Conservation (phyloP, 176 grass and related monocot species). For the Luzula sylvatica region DNA sequence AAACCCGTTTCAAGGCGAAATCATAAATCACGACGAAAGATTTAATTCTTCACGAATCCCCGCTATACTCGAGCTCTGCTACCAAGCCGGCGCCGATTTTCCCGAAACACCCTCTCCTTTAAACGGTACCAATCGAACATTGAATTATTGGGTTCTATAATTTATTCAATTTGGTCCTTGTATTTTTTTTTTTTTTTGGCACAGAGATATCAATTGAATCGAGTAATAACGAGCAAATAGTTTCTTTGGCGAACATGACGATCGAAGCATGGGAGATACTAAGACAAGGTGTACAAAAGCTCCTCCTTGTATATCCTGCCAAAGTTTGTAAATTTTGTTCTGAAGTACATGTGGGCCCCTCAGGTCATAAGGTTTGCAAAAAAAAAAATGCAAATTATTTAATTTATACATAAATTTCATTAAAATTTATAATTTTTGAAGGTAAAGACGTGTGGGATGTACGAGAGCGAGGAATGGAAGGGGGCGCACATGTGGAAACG, state of each 20-base stretch:
- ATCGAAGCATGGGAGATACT: conserved; percentile 73
- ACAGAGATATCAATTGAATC: neutral
- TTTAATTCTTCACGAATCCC: conserved; percentile 62
- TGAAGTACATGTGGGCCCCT: conserved; percentile 71
- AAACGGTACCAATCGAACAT: too few relatives aligned
- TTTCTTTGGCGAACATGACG: conserved; percentile 46
- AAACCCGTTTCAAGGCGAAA: conserved; percentile 48
- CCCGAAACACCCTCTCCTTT: conserved; percentile 14
- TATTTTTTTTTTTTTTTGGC: too few relatives aligned
- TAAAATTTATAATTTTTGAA: too few relatives aligned
- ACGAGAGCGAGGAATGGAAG: conserved; percentile 66
- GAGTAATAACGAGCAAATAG: conserved; percentile 2
- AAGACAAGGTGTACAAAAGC: conserved; percentile 62
- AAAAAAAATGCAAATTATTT: too few relatives aligned
- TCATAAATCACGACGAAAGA: conserved; percentile 70
- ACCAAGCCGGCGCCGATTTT: conserved; percentile 65
- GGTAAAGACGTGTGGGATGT: conserved; percentile 75
- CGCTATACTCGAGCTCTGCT: conserved; percentile 68
- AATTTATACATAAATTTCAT: too few relatives aligned
- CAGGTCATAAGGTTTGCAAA: conserved; percentile 42
- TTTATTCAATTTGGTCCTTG: too few relatives aligned
- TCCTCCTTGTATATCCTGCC: conserved; percentile 71
- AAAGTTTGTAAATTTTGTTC: conserved; percentile 77
- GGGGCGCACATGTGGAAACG: conserved; percentile 77
- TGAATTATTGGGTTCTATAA: too few relatives aligned